Percentiles rank a stretch among this genome's conserved stretches.
These are phyloP conservation scores for Oleoguttula mirabilis DNA, from an alignment of 495 filamentous ascomycete species.

Conservation along the genomic window DNA sequence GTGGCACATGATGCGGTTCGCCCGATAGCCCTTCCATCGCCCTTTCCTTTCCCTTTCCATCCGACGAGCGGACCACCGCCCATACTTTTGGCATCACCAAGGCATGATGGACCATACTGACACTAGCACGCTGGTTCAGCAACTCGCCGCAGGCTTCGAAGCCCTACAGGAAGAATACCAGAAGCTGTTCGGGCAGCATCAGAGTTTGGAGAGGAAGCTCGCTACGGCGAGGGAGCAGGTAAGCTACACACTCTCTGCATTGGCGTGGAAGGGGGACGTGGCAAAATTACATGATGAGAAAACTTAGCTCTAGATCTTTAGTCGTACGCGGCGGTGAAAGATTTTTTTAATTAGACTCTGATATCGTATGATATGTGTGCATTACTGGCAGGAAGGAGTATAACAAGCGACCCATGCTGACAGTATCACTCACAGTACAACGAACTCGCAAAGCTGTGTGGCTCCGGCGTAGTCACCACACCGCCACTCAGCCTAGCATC, in stretches of 20 bases:
- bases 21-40: too few species aligned
- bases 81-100: too few species aligned
- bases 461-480: not conserved
- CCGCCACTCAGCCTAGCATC: constrained; percentile 18
- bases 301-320: constrained; percentile 65
- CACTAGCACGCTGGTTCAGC: constrained; percentile 12
- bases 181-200: constrained; percentile 24
- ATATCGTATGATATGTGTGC: too few species aligned
- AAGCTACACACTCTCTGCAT: constrained; percentile 8
- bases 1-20: too few species aligned
- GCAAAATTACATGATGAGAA: constrained; percentile 41
- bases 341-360: constrained; percentile 24
- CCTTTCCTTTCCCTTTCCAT: too few species aligned
- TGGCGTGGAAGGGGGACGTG: not conserved
- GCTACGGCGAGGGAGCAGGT: constrained; percentile 30
- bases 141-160: constrained; percentile 28
- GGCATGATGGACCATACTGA: not conserved
- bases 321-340: constrained; percentile 41
- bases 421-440: constrained; percentile 22
- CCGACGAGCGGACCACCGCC: too few species aligned
- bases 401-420: too few species aligned
- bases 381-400: too few species aligned
- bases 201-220: constrained; percentile 29
- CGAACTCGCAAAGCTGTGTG: constrained; percentile 25
- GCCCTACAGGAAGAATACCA: constrained; percentile 29